Conservation (phyloP, 805 yeast genomes). For the Metschnikowia aberdeeniae region DNA sequence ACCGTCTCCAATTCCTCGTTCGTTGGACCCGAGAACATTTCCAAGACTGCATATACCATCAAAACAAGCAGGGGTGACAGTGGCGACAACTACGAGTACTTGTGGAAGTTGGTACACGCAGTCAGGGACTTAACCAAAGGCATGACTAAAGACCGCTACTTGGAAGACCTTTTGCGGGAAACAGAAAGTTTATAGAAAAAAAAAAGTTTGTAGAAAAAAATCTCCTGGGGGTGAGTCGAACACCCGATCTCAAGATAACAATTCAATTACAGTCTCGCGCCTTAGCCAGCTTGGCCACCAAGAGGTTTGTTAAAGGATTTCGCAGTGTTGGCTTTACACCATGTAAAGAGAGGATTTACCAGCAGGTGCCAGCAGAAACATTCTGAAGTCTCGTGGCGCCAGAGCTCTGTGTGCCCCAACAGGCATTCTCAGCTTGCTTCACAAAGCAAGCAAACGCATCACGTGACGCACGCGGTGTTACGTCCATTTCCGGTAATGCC, state of each 20-base stretch:
- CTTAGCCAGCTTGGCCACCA: conserved; percentile 51
- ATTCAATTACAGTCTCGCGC: conserved; percentile 47
- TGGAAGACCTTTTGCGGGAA: conserved; percentile 26
- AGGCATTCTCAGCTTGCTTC: too few relatives aligned
- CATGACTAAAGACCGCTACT: conserved; percentile 27
- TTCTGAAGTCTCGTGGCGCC: too few relatives aligned
- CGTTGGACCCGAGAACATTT: conserved; percentile 71
- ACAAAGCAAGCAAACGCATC: too few relatives aligned
- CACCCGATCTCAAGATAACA: conserved; percentile 49
- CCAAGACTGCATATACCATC: conserved; percentile 59
- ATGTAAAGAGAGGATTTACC: too few relatives aligned
- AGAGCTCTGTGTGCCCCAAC: too few relatives aligned
- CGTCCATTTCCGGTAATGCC: too few relatives aligned
- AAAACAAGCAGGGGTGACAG: conserved; percentile 65
- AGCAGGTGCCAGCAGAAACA: too few relatives aligned
- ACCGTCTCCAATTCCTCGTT: conserved; percentile 77
- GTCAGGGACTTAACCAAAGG: conserved; percentile 22
- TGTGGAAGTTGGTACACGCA: conserved; percentile 51
- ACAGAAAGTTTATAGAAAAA: not conserved
- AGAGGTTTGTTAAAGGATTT: conserved; percentile 20
- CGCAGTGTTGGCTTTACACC: too few relatives aligned
- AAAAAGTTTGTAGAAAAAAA: conserved; percentile 22
- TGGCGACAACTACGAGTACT: conserved; percentile 74
- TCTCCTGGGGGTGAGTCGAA: conserved; percentile 52
- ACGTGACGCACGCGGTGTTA: too few relatives aligned